Conservation (phyloP, 2,329 filamentous ascomycete species). For the Talaromyces albobiverticillius region DNA sequence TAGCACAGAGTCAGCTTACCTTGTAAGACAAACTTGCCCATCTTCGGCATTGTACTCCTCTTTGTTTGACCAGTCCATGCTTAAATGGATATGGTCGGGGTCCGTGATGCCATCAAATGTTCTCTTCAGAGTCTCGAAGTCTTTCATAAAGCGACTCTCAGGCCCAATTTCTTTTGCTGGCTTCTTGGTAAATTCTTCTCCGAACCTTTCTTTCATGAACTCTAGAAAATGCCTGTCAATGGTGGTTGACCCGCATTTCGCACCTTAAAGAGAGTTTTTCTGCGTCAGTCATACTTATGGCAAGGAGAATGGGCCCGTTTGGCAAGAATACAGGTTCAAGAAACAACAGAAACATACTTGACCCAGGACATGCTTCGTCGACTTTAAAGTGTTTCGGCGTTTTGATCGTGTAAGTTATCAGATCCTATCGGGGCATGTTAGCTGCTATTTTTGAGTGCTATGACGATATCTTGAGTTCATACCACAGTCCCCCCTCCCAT, state of each 20-base stretch:
- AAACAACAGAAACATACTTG: slow-evolving; percentile 1
- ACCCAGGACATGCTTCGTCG: slow-evolving; percentile 3
- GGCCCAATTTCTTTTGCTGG: not conserved
- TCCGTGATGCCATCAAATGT: not conserved
- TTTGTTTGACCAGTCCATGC: not conserved
- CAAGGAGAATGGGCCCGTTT: not conserved
- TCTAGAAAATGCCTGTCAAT: slow-evolving; percentile 9
- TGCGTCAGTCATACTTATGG: not conserved
- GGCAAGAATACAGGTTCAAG: too few relatives aligned
- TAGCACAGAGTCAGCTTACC: not conserved
- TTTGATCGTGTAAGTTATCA: slow-evolving; percentile 13
- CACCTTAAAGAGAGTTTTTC: not conserved
- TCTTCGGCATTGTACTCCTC: slow-evolving; percentile 1
- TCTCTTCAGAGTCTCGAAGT: not conserved
- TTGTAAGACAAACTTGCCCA: not conserved
- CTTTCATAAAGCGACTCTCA: not conserved
- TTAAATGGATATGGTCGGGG: not conserved
- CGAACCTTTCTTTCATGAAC: slow-evolving; percentile 6
- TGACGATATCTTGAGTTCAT: not conserved
- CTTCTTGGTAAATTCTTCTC: not conserved
- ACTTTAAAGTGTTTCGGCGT: not conserved
- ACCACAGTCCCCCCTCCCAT: slow-evolving; percentile 8
- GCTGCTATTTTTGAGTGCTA: not conserved
- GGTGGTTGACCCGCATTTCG: slow-evolving; percentile 6
- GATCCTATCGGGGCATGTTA: not conserved